Evolutionary conservation across 495 filamentous ascomycete genomes (phyloP), one percentile per base, ranked within the genome.

Genomic region (Hypoxylon subgilvum): DNA sequence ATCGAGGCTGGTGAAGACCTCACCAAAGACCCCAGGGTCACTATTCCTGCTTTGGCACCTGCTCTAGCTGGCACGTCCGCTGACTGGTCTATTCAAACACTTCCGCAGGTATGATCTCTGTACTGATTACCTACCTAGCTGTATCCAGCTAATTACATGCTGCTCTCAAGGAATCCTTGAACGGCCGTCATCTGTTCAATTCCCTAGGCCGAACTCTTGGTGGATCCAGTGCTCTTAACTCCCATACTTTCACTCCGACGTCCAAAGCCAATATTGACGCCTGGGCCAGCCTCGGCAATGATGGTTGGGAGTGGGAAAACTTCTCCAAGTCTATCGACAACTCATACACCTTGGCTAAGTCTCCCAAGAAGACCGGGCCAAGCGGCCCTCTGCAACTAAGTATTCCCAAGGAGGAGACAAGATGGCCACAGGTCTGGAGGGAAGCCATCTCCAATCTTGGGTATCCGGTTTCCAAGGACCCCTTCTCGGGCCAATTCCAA

Each of bases 251-350:
- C 14, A 21, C 30, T 2, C 23, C 43, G 0, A 54, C 18, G 1
- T 52, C 61, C 0, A 57, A 54, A 10, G 10, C 41, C 4, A 61
- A 67, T 34, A 56, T 72, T 17, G 72, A 79, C 36, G 60, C 54
- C 9, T 81, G 76, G 76, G 74, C 48, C 2, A 36, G 55, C 9
- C 58, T 76, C 2, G 76, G 77, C 1, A 77, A 74, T 30, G 42
- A 51, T 14, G 70, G 69, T 19, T 79, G 75, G 76, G 61, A 66
- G 7, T 74, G 68, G 66, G 43, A 71, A 10, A 39, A 35, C 10
- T 6, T 53, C 0, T 49, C 25, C 23, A 13, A 22, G n/a, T 39
- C 17, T 13, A 59, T 38, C 57, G 60, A 36, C 31, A 67, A 30
- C 45, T 58, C 46, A 34, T 56, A 30, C 57, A 70, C 17, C 8